A percentile compares a stretch with the other conserved stretches of the same genome.
These are phyloP conservation scores for Wickerhamomyces bisporus DNA, from an alignment of 805 yeast species.

Conservation along the genomic window DNA sequence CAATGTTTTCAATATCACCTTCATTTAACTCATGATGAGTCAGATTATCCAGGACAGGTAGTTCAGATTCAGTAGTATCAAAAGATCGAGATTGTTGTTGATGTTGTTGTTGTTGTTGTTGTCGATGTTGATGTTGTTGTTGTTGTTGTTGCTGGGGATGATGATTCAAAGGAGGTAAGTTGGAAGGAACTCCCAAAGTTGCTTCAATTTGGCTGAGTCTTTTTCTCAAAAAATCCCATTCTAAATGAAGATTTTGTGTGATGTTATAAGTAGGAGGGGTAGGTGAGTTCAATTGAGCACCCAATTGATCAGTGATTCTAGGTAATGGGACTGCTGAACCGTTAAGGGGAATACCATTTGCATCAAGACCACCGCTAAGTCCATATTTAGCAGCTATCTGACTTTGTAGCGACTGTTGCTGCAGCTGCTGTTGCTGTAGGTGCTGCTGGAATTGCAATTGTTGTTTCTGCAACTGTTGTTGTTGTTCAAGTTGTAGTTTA, in stretches of 20 bases:
- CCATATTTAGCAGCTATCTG: conserved; percentile 22
- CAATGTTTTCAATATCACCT: conserved; percentile 9
- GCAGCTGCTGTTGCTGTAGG: conserved; percentile 13
- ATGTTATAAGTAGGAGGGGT: conserved; percentile 7
- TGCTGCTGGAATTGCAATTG: conserved; percentile 18
- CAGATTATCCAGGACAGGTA: neutral
- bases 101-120: conserved; percentile 2
- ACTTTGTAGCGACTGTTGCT: conserved; percentile 15
- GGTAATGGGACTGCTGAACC: neutral
- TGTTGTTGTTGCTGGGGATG: neutral
- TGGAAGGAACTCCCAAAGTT: conserved; percentile 1
- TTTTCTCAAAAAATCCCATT: conserved; percentile 9
- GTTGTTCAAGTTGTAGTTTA: conserved; percentile 6
- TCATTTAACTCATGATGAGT: too few relatives aligned
- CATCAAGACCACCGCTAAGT: conserved; percentile 8
- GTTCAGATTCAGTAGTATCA: neutral
- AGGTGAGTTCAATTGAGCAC: neutral
- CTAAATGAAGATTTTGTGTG: conserved; percentile 10
- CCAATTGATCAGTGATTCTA: neutral
- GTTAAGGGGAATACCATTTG: neutral
- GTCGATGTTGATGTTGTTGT: neutral
- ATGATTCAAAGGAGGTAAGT: neutral
- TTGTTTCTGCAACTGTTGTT: conserved; percentile 10
- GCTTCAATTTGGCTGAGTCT: conserved; percentile 13
- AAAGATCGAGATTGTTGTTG: neutral